Evolutionary conservation across 2,329 filamentous ascomycete species (phyloP).

Genomic region (Aspergillus awamori): DNA sequence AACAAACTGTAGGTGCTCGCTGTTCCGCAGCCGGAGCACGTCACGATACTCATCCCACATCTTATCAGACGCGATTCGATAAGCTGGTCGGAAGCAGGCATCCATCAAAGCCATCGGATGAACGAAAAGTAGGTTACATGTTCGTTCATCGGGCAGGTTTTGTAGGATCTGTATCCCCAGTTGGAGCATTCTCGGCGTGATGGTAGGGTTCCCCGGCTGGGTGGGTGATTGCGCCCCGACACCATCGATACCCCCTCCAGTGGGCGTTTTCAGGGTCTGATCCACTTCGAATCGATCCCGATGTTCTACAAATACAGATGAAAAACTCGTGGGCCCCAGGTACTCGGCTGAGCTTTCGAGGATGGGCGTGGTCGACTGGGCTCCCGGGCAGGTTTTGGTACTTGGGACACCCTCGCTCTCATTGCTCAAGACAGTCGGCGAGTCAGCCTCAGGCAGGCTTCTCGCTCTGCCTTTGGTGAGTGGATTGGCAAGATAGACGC

Average conservation of each 20-base stretch:
- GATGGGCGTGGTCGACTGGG: slow-evolving; percentile 3
- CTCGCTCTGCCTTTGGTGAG: not conserved
- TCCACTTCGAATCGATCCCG: slow-evolving; percentile 7
- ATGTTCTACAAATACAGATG: slow-evolving; percentile 10
- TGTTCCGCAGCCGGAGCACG: not conserved
- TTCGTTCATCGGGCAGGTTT: slow-evolving; percentile 3
- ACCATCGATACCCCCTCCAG: not conserved
- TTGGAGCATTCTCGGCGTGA: not conserved
- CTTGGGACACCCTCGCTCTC: not conserved
- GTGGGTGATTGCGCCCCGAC: not conserved
- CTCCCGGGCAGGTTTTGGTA: slow-evolving; percentile 1
- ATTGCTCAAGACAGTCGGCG: not conserved
- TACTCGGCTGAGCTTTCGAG: slow-evolving; percentile 8
- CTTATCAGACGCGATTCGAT: not conserved
- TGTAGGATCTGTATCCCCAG: slow-evolving; percentile 4
- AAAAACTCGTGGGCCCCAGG: slow-evolving; percentile 10
- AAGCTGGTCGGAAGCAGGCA: slow-evolving; percentile 1
- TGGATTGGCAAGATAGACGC: slow-evolving; percentile 8
- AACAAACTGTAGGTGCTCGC: not conserved
- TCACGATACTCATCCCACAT: slow-evolving; percentile 3
- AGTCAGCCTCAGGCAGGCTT: not conserved
- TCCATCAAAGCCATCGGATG: not conserved
- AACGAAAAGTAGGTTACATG: not conserved
- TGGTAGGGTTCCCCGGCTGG: not conserved
- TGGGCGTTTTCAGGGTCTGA: not conserved